Evolutionary conservation across 1,284 basidiomycete genomes (phyloP).

Genomic region (Microbotryomycetes sp.): DNA sequence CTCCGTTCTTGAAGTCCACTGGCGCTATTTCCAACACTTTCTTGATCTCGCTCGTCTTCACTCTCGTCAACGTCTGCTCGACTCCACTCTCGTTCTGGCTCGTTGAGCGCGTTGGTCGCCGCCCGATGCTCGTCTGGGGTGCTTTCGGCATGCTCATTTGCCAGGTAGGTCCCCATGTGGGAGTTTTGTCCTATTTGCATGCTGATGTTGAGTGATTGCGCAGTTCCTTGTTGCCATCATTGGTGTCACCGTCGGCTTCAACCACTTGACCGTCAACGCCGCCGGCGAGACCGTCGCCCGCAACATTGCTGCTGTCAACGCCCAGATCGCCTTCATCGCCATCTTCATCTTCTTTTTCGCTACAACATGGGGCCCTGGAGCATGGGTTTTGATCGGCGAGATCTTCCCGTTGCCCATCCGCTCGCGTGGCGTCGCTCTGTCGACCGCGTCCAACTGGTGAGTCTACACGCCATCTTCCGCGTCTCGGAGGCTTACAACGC

Average conservation of each 20-base stretch:
- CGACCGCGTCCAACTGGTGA: conserved; percentile 39
- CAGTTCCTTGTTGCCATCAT: conserved; percentile 38
- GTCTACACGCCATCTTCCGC: too few species aligned
- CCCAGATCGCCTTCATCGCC: conserved; percentile 38
- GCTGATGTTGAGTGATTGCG: too few species aligned
- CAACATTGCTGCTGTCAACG: conserved; percentile 35
- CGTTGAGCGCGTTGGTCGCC: conserved; percentile 38
- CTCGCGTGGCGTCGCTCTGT: conserved; percentile 37
- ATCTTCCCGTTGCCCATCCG: conserved; percentile 33
- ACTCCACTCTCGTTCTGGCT: conserved; percentile 39
- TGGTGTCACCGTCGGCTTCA: conserved; percentile 31
- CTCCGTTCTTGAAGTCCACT: conserved; percentile 33
- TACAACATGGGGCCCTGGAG: conserved; percentile 34
- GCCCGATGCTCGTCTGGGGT: conserved; percentile 34
- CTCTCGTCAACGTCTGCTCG: conserved; percentile 39
- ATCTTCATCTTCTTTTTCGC: conserved; percentile 39
- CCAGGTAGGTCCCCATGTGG: too few species aligned
- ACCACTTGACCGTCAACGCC: conserved; percentile 19
- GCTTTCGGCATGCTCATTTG: conserved; percentile 34
- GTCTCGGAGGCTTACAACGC: too few species aligned
- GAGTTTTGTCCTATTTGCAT: conserved; percentile 56
- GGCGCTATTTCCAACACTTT: conserved; percentile 32
- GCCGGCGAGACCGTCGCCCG: conserved; percentile 20
- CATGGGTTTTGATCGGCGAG: conserved; percentile 32
- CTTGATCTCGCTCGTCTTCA: conserved; percentile 41